Base-by-base conservation (phyloP, 2,329 filamentous ascomycete species). In the Pseudocercospora musae region DNA sequence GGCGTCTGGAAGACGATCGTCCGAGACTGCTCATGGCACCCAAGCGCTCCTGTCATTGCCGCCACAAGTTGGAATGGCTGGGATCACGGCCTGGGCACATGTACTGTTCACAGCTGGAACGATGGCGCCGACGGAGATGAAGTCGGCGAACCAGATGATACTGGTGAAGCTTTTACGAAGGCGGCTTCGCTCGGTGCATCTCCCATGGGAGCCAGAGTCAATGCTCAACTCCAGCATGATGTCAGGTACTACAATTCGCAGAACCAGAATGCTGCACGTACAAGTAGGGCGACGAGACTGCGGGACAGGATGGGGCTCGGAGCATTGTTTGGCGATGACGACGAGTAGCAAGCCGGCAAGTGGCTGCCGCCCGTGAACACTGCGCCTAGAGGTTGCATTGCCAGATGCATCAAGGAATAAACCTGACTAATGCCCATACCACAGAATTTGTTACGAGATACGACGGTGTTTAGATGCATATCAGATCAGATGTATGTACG, bases 1-100 rank as follows among this genome's bases (percentile, higher is more conserved):
- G 78, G 80, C 0, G 78, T 79, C 9, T 94, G 90, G 89, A 84
- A 84, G 65, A 92, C 91, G 0, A 91, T 91, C 68, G 91, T 96
- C 20, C 83, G 93, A 33, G 93, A 97, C 80, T 91, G 90, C 21
- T 92, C 89, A 72, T 96, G 93, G 93, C 92, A 96, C 78, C 93
- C 93, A 0, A 89, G 84, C 67, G 91, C 89, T 1, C 92, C 92
- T 0, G 82, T 96, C 44, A 81, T 97, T 66, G 92, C 87, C 91
- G 92, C 92, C 42, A 95, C 92, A 8, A 87, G 88, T 0, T 92
- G 91, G 88, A 93, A 93, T 68, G 90, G 90, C 21, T 90, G 87
- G 78, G 88, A 87, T 53, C 87, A 89, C 75, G 83, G 86, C 0
- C 82, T 85, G 15, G 91, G 90, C 11, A 94, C 91, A 1, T 92